Conservation (phyloP, 805 yeast species). For the Spencermartinsiella europaea region DNA sequence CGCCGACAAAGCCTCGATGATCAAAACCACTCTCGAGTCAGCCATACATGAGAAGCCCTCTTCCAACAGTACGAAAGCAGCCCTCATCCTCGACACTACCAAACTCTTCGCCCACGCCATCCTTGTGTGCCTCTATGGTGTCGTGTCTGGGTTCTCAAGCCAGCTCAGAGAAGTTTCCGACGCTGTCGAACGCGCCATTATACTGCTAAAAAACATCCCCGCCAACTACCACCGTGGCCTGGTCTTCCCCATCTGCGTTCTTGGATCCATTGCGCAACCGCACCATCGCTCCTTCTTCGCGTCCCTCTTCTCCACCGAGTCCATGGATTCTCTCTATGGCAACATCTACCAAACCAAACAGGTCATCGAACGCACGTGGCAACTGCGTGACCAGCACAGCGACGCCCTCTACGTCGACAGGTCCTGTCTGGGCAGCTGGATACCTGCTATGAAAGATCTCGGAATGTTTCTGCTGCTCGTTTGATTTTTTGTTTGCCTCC, state of each 20-base stretch:
- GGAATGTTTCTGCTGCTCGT: constrained; percentile 5
- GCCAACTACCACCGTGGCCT: constrained; percentile 7
- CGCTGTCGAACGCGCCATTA: constrained; percentile 8
- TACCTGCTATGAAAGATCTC: constrained; percentile 7
- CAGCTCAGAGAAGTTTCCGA: constrained; percentile 5
- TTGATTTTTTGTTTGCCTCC: too few relatives aligned
- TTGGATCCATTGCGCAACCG: constrained; percentile 9
- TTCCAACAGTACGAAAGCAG: not conserved
- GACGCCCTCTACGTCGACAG: not conserved
- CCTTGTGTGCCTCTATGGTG: constrained; percentile 8
- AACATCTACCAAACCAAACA: constrained; percentile 2
- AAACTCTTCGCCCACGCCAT: constrained; percentile 11
- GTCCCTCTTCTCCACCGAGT: not conserved
- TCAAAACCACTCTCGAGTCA: constrained; percentile 1
- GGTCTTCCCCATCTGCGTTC: constrained; percentile 9
- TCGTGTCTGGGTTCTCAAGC: constrained; percentile 10
- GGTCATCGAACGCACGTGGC: constrained; percentile 7
- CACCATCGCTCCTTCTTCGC: not conserved
- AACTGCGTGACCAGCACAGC: not conserved
- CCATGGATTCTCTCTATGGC: constrained; percentile 3
- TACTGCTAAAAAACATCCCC: constrained; percentile 4
- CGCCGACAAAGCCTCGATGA: not conserved
- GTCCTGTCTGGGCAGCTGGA: constrained; percentile 2
- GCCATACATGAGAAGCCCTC: not conserved
- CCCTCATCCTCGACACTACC: constrained; percentile 9